Evolutionary conservation across 345 rosid species (phyloP).

Genomic region (Boechera stricta): DNA sequence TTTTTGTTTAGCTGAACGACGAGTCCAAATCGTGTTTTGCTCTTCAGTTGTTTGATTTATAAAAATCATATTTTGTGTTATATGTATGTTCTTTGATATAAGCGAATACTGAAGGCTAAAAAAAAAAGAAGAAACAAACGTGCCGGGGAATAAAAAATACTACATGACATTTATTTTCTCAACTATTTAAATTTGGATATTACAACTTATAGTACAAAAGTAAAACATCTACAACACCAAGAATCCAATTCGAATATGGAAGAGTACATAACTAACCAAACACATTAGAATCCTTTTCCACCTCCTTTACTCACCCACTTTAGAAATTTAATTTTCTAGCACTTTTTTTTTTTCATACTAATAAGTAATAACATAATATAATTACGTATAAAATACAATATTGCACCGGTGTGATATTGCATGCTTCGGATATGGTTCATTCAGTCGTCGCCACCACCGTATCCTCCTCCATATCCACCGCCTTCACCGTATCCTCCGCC

Average conservation of each 20-base stretch:
- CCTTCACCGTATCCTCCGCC: slow-evolving; percentile 32
- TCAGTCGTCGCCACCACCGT: slow-evolving; percentile 43
- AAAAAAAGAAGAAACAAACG: too few relatives aligned
- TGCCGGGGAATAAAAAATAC: too few relatives aligned
- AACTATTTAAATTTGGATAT: background rate
- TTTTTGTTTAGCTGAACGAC: too few relatives aligned
- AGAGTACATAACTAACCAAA: slow-evolving; percentile 27
- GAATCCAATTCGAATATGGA: too few relatives aligned
- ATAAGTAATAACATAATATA: background rate
- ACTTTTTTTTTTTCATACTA: slow-evolving; percentile 7
- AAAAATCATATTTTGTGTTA: too few relatives aligned
- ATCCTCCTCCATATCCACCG: too few relatives aligned
- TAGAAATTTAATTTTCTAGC: background rate
- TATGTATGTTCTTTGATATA: too few relatives aligned
- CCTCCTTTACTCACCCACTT: slow-evolving; percentile 8
- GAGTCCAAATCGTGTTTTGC: too few relatives aligned
- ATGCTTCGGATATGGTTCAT: slow-evolving; percentile 33
- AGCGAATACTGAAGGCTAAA: too few relatives aligned
- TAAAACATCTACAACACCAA: too few relatives aligned
- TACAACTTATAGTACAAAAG: too few relatives aligned
- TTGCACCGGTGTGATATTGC: slow-evolving; percentile 8
- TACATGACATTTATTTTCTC: background rate
- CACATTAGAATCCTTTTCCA: slow-evolving; percentile 1
- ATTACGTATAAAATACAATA: slow-evolving; percentile 14
- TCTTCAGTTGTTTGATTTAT: too few relatives aligned